Evolutionary conservation across 176 grass and related monocot genomes (phyloP), one percentile per base, ranked within the genome.

Genomic region (Oryza nivara): DNA sequence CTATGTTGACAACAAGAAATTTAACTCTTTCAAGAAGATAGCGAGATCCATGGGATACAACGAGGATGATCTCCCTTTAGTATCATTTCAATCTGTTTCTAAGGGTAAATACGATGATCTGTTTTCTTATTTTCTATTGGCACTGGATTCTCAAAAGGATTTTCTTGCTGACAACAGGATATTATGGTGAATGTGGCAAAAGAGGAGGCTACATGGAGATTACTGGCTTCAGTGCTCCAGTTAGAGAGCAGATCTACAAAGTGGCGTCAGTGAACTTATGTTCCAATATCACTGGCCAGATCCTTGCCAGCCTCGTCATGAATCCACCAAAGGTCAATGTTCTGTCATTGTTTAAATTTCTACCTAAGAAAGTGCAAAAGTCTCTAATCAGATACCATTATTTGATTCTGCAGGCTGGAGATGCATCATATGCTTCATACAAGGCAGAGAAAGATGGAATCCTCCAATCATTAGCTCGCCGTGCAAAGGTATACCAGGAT

Each of bases 161-260:
- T 77, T 60, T 73, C 13, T 60, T 91, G 25, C 38, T 83, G 11
- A 70, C 48, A 83, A 46, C 58, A 99, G 93, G 97, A 75, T 99
- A 99, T 75, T 88, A 96, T 75, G 97, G 97, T 76, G 96, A 99
- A 86, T 99, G 97, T 91, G 93, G 93, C 36, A 99, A 99, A 89
- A 91, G 97, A 86, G 97, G 97, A 48, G 97, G 97, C 68, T 99
- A 99, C 90, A 89, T 99, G 81, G 97, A 99, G 82, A 88, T 99
- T 68, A 96, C 93, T 38, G 92, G 93, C 74, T 99, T 96, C 75
- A 91, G 75, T 88, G 83, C 83, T 82, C 82, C 88, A 19, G 97
- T 99, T 47, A 91, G 97, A 92, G 93, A 99, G 65, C 93, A 99
- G 80, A 94, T 99, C 80, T 99, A 99, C 86, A 99, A 99, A 78